Evolutionary conservation across 192 early-diverging fungal genomes (phyloP), one percentile per base, ranked within the genome.

Genomic region (Podila horticola): DNA sequence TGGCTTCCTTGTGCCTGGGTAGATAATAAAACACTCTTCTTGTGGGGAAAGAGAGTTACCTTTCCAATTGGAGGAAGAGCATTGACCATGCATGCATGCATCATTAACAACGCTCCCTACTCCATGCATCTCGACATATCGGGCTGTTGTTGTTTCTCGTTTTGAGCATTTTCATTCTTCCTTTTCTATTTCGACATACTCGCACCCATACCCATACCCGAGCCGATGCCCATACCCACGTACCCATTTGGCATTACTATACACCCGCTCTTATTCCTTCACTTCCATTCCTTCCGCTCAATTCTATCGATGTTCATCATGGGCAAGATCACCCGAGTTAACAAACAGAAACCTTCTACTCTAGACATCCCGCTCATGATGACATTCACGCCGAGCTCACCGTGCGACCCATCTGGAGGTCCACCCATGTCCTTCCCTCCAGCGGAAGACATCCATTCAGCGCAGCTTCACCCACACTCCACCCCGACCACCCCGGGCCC

Each of bases 321-420:
- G 66, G 62, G 62, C 20, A 73, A 71, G 58, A 17, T 17, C 20
- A 17, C 6, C 31, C 62, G 71, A 24, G 36, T 67, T 81, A 73
- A 73, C 66, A 19, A 12, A 12, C 38, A 41, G 26, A 60, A 29
- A 30, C 77, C 58, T 20, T 38, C 69, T 20, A 52, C 66, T 29
- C 52, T 81, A 81, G 71, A 81, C 51, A 81, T 81, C 20, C 77
- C 77, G 15, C 62, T 81, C 9, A 73, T 62, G 28, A 72, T 81
- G 77, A 81, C 77, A 7, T 69, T 81, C 61, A 81, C 77, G 2
- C 71, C 77, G 19, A 81, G 77, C 36, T 69, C 77, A 55, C 77
- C 77, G 17, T 73, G 71, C 58, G 77, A 81, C 19, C 71, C 77
- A 24, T 69, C 77, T 28, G 66, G 66, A 19, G 52, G 51, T 0